A percentile compares a stretch with the other conserved stretches of the same genome.
Evolutionary conservation across 2,329 filamentous ascomycete species (phyloP).

Genomic region (Didymella pinodella): DNA sequence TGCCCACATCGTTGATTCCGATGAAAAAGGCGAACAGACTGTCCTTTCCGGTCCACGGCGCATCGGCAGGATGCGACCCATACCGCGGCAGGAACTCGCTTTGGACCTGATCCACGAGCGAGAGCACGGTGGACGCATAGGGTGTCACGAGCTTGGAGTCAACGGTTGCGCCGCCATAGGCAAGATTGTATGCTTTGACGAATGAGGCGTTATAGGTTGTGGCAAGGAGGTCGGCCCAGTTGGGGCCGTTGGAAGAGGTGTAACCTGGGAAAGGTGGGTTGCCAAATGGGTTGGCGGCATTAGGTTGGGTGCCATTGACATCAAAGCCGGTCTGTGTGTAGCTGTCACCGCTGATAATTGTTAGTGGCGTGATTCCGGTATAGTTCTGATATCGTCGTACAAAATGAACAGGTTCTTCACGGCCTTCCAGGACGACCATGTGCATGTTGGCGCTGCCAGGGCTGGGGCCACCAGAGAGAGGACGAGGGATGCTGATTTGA

Average conservation of each 20-base stretch:
- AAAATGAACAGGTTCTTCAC: conserved; percentile 49
- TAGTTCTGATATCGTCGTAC: conserved; percentile 15
- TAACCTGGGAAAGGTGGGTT: conserved; percentile 64
- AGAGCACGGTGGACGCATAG: conserved; percentile 59
- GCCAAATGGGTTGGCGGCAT: conserved; percentile 64
- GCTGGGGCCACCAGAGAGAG: conserved; percentile 32
- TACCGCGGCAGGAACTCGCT: conserved; percentile 55
- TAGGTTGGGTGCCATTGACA: conserved; percentile 60
- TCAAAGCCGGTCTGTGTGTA: conserved; percentile 69
- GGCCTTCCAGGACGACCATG: conserved; percentile 46
- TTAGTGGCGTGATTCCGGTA: conserved; percentile 4
- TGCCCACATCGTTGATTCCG: conserved; percentile 65
- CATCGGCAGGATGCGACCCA: conserved; percentile 42
- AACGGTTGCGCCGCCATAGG: conserved; percentile 57
- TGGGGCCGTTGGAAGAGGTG: conserved; percentile 58
- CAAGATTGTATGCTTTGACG: conserved; percentile 61
- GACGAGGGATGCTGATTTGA: conserved; percentile 33
- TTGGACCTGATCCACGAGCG: conserved; percentile 61
- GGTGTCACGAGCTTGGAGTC: conserved; percentile 57
- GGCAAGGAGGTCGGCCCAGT: conserved; percentile 62
- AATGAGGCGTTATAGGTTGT: conserved; percentile 51
- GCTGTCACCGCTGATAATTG: conserved; percentile 60
- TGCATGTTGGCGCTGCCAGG: conserved; percentile 33
- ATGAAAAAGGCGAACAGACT: conserved; percentile 63
- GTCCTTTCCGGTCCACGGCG: conserved; percentile 55